Evolutionary conservation across 495 filamentous ascomycete species (phyloP), one percentile per base, ranked within the genome.

Genomic region (Bryoglossum gracile): DNA sequence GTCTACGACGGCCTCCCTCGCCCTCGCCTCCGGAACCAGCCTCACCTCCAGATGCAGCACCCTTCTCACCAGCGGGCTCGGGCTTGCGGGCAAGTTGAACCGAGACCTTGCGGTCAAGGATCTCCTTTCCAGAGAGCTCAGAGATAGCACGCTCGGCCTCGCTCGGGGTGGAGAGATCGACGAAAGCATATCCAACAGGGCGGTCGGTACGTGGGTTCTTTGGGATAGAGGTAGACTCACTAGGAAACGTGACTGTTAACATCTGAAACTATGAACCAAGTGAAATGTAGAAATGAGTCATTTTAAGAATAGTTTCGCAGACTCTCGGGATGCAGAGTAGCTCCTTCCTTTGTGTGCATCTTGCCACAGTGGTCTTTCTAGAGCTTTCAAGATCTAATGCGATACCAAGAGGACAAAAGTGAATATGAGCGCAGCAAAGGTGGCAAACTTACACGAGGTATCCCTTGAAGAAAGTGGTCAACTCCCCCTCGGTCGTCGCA

Each of bases 401-500:
- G 46, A 10, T 39, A 11, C 8, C 19, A 18, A 40, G 2, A 43
- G 33, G 9, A 44, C 13, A 24, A 36, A 47, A 17, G 26, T 41
- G 32, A 4, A 21, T n/a, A 21, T 8, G 22, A 40, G 40, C 11
- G 17, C 23, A 47, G 35, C 30, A 21, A 45, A 19, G 25, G 37
- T 33, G 38, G 56, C 34, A 54, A 30, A 86, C 92, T 81, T 81
- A 99, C 94, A 99, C 84, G 71, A 88, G 83, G 82, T 90, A 96
- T 69, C 78, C 83, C 73, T 86, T 86, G 82, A 99, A 99, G 79
- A 99, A 99, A 48, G 89, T 88, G 75, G 90, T 95, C 76, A 99
- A 86, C 79, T 95, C 88, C 81, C 87, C 92, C 86, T 97, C 92
- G 64, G 89, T 94, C 77, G 92, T 97, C 81, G 92, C 89, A 68